phyloP scores from a whole-genome alignment of 257 asterid genomes.

The Verbascum thapsus region DNA sequence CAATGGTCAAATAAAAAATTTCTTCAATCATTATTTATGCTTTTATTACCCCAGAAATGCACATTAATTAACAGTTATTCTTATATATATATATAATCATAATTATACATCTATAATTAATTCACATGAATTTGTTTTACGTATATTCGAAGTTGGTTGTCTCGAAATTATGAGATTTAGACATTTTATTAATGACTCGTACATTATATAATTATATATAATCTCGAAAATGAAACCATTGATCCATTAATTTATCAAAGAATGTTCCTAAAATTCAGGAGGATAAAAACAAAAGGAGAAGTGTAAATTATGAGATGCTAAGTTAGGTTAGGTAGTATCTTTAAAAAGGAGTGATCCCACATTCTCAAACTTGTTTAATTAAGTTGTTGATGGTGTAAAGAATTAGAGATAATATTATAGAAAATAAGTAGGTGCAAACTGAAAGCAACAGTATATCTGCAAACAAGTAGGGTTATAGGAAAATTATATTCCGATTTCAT shows the following conservation, averaged over 20 bases:
- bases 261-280: not conserved
- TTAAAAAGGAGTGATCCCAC: not conserved
- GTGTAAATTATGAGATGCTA: slow-evolving; percentile 1
- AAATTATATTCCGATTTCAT: too few relatives aligned
- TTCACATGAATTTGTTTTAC: too few relatives aligned
- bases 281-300: not conserved
- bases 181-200: too few relatives aligned
- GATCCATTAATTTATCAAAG: not conserved
- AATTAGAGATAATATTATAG: slow-evolving; percentile 7
- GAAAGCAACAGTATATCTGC: slow-evolving; percentile 35
- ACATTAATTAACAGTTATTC: too few relatives aligned
- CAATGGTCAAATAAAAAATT: slow-evolving; percentile 20
- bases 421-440: slow-evolving; percentile 20
- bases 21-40: not conserved
- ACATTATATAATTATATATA: too few relatives aligned
- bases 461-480: slow-evolving; percentile 24
- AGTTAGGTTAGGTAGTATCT: slow-evolving; percentile 2
- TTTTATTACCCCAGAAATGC: too few relatives aligned
- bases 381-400: not conserved
- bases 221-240: not conserved
- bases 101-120: too few relatives aligned
- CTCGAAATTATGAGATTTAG: too few relatives aligned
- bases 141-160: too few relatives aligned
- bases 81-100: too few relatives aligned
- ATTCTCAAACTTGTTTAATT: slow-evolving; percentile 1